Percentiles rank a stretch among this genome's conserved stretches.
Conservation (phyloP, 495 filamentous ascomycete species). For the Tuber borchii region DNA sequence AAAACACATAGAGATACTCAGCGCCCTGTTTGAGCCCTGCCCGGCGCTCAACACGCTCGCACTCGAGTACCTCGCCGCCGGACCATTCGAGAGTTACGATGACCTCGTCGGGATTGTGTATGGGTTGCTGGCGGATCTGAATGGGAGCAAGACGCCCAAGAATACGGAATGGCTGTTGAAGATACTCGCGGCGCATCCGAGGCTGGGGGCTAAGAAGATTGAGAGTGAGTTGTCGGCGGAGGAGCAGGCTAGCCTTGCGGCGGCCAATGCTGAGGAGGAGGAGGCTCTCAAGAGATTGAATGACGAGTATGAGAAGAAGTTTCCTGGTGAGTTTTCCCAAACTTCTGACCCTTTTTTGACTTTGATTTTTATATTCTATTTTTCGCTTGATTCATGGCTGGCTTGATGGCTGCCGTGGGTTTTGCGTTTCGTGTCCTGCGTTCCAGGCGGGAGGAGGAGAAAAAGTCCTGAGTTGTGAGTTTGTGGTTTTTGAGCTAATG, state of each 20-base stretch:
- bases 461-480: neutral
- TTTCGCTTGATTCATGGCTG: conserved; percentile 10
- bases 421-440: neutral
- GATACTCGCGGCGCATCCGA: conserved; percentile 81
- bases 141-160: conserved; percentile 48
- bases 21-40: conserved; percentile 82
- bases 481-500: conserved; percentile 9
- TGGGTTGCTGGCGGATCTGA: conserved; percentile 51
- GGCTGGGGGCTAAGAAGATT: conserved; percentile 71
- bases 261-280: conserved; percentile 50
- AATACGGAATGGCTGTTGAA: conserved; percentile 56
- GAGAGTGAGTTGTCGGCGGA: conserved; percentile 66
- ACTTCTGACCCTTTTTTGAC: no score
- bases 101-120: conserved; percentile 56
- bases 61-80: conserved; percentile 57
- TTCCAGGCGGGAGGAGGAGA: neutral
- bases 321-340: conserved; percentile 52
- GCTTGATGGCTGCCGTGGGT: neutral
- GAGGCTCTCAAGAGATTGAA: conserved; percentile 62
- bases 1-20: conserved; percentile 58
- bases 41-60: conserved; percentile 65
- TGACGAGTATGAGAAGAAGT: conserved; percentile 69
- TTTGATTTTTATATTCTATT: conserved; percentile 16
- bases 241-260: conserved; percentile 72
- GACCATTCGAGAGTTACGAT: conserved; percentile 57